phyloP scores from a whole-genome alignment of 768 basidiomycete genomes.

The Vararia minispora region DNA sequence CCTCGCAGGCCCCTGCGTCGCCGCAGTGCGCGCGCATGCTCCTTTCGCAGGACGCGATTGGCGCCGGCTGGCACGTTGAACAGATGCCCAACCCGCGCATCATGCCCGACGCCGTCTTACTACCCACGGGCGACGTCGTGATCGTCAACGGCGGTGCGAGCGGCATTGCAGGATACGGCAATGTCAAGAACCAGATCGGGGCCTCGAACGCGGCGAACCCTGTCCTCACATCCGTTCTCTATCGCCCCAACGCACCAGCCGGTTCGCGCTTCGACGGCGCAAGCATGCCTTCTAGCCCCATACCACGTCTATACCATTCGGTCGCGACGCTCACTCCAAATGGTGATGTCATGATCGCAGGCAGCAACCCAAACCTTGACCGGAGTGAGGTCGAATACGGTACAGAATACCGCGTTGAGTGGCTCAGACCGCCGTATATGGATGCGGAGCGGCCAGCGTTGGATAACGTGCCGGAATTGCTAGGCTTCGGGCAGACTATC shows the following conservation, averaged over 20 bases:
- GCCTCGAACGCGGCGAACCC: constrained; percentile 72
- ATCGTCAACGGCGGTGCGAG: constrained; percentile 68
- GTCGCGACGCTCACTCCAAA: constrained; percentile 67
- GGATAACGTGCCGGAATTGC: constrained; percentile 18
- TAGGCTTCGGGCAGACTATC: constrained; percentile 37
- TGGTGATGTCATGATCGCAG: constrained; percentile 67
- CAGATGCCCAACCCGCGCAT: constrained; percentile 61
- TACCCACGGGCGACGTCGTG: constrained; percentile 65
- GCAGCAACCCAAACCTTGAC: constrained; percentile 78
- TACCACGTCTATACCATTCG: constrained; percentile 77
- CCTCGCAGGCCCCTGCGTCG: constrained; percentile 64
- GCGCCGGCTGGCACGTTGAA: constrained; percentile 63
- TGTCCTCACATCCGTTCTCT: constrained; percentile 56
- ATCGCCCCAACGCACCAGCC: constrained; percentile 40
- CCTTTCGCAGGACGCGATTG: constrained; percentile 53
- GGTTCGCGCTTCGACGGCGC: constrained; percentile 48
- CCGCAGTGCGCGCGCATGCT: constrained; percentile 62
- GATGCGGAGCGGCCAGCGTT: constrained; percentile 40
- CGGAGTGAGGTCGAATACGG: constrained; percentile 61
- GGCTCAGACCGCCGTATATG: constrained; percentile 80
- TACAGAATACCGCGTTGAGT: constrained; percentile 85
- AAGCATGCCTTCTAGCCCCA: constrained; percentile 52
- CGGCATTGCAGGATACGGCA: constrained; percentile 73
- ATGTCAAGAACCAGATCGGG: constrained; percentile 58
- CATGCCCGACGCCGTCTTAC: constrained; percentile 75